Conservation (phyloP, 306 rosid genomes). For the Fragaria iinumae region DNA sequence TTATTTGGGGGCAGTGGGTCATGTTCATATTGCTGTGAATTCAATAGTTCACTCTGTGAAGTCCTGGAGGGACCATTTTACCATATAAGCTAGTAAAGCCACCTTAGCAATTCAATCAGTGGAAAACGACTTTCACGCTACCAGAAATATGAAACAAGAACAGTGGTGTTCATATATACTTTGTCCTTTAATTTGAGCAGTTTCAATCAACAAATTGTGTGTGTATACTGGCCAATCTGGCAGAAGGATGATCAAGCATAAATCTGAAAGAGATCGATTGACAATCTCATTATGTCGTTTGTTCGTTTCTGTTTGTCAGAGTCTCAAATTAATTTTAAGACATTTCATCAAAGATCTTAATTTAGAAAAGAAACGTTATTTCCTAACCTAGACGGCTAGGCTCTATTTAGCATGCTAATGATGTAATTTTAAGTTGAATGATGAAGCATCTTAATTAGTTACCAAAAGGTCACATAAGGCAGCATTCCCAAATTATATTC, state of each 20-base stretch:
- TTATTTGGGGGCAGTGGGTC: background rate
- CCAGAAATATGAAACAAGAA: background rate
- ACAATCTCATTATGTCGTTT: background rate
- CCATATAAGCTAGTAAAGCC: background rate
- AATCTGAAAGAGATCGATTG: background rate
- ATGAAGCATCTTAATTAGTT: too few species aligned
- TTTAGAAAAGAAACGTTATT: background rate
- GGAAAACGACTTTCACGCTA: background rate
- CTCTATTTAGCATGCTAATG: too few species aligned
- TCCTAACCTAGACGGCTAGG: too few species aligned
- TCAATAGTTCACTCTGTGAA: background rate
- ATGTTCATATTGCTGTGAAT: background rate
- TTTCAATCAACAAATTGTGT: background rate
- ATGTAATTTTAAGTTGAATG: too few species aligned
- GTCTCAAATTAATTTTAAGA: background rate
- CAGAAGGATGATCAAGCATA: background rate
- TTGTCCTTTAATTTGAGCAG: background rate
- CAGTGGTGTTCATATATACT: background rate
- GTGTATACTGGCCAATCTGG: background rate
- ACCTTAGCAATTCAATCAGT: background rate
- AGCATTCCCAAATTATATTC: background rate
- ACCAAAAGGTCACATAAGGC: background rate
- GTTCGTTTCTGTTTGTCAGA: background rate
- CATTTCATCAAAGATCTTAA: background rate
- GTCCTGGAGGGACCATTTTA: constrained; percentile 3